Percentiles rank a stretch among this genome's conserved stretches.
Conservation (phyloP, 1,284 basidiomycete genomes). For the Ceratobasidium sp. region DNA sequence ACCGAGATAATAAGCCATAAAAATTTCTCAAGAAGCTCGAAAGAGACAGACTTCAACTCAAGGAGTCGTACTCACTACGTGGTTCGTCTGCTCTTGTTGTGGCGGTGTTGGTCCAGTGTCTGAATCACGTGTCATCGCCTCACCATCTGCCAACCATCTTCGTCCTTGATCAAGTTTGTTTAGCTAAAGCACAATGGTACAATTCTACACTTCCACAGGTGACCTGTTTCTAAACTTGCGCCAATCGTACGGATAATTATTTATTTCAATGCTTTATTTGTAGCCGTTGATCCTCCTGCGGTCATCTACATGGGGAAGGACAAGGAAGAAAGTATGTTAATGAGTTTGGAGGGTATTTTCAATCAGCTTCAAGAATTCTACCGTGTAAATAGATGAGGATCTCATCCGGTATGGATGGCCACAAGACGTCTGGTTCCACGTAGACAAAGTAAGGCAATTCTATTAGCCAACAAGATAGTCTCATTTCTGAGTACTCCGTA, state of each 20-base stretch:
- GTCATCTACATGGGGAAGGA: conserved; percentile 95
- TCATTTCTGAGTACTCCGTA: conserved; percentile 89
- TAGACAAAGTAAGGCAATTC: conserved; percentile 61
- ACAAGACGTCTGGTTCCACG: conserved; percentile 70
- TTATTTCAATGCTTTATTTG: conserved; percentile 36
- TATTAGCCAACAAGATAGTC: not conserved
- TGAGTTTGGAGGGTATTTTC: not conserved
- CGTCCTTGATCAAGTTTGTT: not conserved
- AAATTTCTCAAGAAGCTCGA: too few relatives aligned
- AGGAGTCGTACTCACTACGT: too few relatives aligned
- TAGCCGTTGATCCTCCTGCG: conserved; percentile 72
- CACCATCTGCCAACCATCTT: not conserved
- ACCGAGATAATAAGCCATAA: too few relatives aligned
- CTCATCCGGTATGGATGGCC: conserved; percentile 89
- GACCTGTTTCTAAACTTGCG: not conserved
- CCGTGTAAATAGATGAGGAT: conserved; percentile 80
- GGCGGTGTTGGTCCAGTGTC: too few relatives aligned
- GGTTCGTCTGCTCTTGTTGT: too few relatives aligned
- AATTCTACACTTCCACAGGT: conserved; percentile 69
- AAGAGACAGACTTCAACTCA: too few relatives aligned
- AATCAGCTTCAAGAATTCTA: not conserved
- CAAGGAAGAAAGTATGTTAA: conserved; percentile 90
- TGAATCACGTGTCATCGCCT: too few relatives aligned
- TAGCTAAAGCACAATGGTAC: conserved; percentile 62
- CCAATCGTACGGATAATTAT: not conserved